Evolutionary conservation across 495 filamentous ascomycete species (phyloP).

Genomic region (Trichoderma gamsii): DNA sequence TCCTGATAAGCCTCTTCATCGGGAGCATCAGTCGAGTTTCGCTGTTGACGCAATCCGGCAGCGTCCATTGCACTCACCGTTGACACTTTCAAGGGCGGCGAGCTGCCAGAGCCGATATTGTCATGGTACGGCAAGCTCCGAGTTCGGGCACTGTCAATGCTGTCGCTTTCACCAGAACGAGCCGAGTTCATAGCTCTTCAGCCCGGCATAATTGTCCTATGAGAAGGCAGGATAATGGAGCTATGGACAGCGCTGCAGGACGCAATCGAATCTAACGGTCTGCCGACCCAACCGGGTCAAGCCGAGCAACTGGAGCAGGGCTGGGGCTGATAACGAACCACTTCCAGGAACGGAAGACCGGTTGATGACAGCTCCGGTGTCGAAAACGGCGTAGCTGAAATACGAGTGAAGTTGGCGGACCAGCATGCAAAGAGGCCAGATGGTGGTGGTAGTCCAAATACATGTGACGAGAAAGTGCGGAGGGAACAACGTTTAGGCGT

Average conservation of each 20-base stretch:
- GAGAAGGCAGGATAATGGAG: background rate
- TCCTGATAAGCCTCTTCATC: background rate
- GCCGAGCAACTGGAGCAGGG: background rate
- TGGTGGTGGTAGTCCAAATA: background rate
- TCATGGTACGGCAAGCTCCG: background rate
- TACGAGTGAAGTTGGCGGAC: background rate
- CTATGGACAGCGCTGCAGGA: background rate
- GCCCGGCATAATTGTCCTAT: background rate
- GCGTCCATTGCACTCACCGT: background rate
- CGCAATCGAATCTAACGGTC: too few relatives aligned
- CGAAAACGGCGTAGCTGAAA: constrained; percentile 4
- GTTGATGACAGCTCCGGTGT: background rate
- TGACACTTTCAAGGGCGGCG: background rate
- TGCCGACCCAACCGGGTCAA: background rate
- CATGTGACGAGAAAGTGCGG: background rate
- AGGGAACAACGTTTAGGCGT: constrained; percentile 4
- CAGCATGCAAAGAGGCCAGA: background rate
- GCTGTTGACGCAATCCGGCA: background rate
- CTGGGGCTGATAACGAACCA: background rate
- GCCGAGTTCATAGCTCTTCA: background rate
- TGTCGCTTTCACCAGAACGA: background rate
- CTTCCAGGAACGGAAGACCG: background rate
- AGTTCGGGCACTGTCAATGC: background rate
- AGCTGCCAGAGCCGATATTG: background rate
- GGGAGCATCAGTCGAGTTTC: background rate